Evolutionary conservation across 1,139 yeast genomes (phyloP).

Genomic region (Kodamaea suecica): DNA sequence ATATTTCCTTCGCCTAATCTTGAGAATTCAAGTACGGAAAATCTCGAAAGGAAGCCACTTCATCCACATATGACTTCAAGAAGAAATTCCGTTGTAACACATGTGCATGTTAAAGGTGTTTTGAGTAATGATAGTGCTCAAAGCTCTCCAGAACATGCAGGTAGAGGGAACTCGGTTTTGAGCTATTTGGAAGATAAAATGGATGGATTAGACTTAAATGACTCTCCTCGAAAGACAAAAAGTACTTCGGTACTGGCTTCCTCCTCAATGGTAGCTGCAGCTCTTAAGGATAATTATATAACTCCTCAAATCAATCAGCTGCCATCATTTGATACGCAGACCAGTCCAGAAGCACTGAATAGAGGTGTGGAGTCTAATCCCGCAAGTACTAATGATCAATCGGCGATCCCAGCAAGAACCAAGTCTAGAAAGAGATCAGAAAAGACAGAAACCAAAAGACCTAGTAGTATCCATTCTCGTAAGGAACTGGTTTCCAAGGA

Average conservation of each 20-base stretch:
- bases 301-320: constrained; percentile 33
- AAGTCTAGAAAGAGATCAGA: not conserved
- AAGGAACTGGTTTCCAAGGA: constrained; percentile 9
- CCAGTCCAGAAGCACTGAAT: too few species aligned
- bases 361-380: too few species aligned
- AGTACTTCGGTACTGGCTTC: constrained; percentile 8
- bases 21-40: constrained; percentile 9
- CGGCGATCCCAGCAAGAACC: not conserved
- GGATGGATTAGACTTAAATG: constrained; percentile 36
- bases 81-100: constrained; percentile 45
- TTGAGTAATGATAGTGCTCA: constrained; percentile 32
- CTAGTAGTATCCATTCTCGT: constrained; percentile 3
- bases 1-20: too few species aligned
- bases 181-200: constrained; percentile 48
- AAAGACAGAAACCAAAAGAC: constrained; percentile 1
- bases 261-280: constrained; percentile 10
- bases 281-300: constrained; percentile 11
- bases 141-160: constrained; percentile 17
- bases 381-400: not conserved
- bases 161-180: constrained; percentile 41
- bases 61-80: constrained; percentile 20
- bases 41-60: not conserved
- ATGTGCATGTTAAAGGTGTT: constrained; percentile 48
- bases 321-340: constrained; percentile 25
- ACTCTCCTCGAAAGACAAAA: constrained; percentile 20